Percentiles rank a stretch among this genome's conserved stretches.
Conservation (phyloP, 176 grass and related monocot species). For the Paspalum vaginatum region DNA sequence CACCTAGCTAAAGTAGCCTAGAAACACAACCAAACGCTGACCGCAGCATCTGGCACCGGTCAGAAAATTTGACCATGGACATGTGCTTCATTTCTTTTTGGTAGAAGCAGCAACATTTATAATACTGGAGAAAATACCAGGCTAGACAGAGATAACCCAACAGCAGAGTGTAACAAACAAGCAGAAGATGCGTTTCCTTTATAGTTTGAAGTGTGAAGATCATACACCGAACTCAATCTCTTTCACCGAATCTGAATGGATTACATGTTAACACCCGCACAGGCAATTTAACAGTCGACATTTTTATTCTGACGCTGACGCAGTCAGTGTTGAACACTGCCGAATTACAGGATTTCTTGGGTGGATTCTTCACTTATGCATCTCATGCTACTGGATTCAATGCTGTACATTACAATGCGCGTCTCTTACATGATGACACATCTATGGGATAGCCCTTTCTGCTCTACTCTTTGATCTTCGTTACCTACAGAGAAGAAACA, state of each 20-base stretch:
- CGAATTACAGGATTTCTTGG: slow-evolving; percentile 35
- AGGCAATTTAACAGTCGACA: slow-evolving; percentile 20
- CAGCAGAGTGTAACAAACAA: neutral
- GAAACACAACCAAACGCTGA: neutral
- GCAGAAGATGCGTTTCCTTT: too few relatives aligned
- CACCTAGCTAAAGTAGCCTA: too few relatives aligned
- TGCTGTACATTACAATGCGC: slow-evolving; percentile 45
- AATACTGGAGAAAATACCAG: neutral
- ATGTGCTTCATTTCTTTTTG: neutral
- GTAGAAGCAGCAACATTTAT: neutral
- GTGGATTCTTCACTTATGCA: slow-evolving; percentile 23
- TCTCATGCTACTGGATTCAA: slow-evolving; percentile 44
- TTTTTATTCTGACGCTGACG: slow-evolving; percentile 40
- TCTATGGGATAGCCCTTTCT: slow-evolving; percentile 63
- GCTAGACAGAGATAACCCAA: neutral
- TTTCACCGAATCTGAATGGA: neutral
- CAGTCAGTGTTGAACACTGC: neutral
- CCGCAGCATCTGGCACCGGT: neutral
- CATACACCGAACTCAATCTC: neutral
- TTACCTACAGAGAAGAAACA: slow-evolving; percentile 52
- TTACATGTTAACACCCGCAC: neutral
- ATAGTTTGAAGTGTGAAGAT: neutral
- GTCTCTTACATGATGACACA: slow-evolving; percentile 74
- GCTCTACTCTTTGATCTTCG: slow-evolving; percentile 77
- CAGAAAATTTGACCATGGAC: neutral